phyloP scores from a whole-genome alignment of 768 basidiomycete genomes.

The Serendipita sp. region DNA sequence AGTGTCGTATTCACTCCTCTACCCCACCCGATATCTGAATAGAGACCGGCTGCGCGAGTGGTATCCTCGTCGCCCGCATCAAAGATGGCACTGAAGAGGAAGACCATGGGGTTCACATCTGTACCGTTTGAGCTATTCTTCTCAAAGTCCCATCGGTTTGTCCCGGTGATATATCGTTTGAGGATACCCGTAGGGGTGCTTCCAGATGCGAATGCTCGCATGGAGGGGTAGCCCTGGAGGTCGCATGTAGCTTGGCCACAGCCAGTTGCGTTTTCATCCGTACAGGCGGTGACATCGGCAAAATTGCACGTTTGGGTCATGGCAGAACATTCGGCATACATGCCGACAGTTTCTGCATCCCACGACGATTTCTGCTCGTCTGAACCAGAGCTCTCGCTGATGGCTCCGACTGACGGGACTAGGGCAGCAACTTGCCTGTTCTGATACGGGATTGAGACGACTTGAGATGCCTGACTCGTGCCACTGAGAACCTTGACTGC shows the following conservation, averaged over 20 bases:
- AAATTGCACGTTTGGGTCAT: constrained; percentile 4
- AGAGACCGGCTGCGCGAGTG: neutral
- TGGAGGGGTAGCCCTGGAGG: neutral
- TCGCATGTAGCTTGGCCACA: neutral
- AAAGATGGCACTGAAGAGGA: neutral
- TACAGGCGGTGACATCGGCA: neutral
- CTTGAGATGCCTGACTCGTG: neutral
- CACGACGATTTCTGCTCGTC: neutral
- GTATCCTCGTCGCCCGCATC: neutral
- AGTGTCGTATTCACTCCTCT: neutral
- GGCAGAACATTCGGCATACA: neutral
- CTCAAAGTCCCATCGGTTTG: constrained; percentile 4
- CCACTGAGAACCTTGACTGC: neutral
- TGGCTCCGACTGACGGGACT: neutral
- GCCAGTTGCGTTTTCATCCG: neutral
- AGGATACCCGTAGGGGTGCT: neutral
- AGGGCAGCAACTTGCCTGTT: neutral
- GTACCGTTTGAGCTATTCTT: neutral
- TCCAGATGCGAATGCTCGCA: neutral
- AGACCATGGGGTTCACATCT: neutral
- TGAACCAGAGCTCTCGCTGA: neutral
- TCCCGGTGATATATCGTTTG: neutral
- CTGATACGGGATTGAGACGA: neutral
- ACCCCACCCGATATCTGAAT: neutral
- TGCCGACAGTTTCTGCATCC: neutral